Conservation (phyloP, 331 rosid genomes). For the Quercus tomentella region DNA sequence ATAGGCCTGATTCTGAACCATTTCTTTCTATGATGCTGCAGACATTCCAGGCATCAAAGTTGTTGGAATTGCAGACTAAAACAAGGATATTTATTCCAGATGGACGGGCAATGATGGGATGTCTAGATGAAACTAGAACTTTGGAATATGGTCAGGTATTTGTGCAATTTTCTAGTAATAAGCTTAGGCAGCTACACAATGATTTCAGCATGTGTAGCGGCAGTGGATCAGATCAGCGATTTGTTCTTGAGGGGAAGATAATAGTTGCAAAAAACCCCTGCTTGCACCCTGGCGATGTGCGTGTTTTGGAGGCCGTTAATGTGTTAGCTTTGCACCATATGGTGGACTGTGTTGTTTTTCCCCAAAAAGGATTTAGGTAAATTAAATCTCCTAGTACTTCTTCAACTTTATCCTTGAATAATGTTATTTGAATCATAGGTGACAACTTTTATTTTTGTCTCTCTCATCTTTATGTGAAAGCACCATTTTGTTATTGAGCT, state of each 20-base stretch:
- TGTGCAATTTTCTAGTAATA: constrained; percentile 29
- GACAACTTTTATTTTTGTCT: background rate
- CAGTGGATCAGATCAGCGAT: background rate
- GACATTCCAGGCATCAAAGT: constrained; percentile 50
- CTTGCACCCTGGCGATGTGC: constrained; percentile 54
- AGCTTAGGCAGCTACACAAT: constrained; percentile 10
- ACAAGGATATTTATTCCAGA: constrained; percentile 56
- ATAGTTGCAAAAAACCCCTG: constrained; percentile 58
- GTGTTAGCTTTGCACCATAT: constrained; percentile 61
- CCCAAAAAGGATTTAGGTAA: constrained; percentile 50
- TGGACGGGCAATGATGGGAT: constrained; percentile 62
- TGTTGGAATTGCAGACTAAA: constrained; percentile 46
- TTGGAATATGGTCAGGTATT: constrained; percentile 56
- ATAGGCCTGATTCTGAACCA: constrained; percentile 70
- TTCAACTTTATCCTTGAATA: background rate
- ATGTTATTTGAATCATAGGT: background rate
- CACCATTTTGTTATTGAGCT: background rate
- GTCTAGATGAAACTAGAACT: constrained; percentile 58
- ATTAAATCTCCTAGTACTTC: background rate
- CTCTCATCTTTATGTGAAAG: background rate
- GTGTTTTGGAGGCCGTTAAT: constrained; percentile 52
- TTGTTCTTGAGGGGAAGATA: constrained; percentile 17
- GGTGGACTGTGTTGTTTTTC: constrained; percentile 70
- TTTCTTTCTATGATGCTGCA: constrained; percentile 82
- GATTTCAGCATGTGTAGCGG: background rate